Evolutionary conservation across 768 basidiomycete species (phyloP), one percentile per base, ranked within the genome.

Genomic region (Lactarius pseudohatsudake): DNA sequence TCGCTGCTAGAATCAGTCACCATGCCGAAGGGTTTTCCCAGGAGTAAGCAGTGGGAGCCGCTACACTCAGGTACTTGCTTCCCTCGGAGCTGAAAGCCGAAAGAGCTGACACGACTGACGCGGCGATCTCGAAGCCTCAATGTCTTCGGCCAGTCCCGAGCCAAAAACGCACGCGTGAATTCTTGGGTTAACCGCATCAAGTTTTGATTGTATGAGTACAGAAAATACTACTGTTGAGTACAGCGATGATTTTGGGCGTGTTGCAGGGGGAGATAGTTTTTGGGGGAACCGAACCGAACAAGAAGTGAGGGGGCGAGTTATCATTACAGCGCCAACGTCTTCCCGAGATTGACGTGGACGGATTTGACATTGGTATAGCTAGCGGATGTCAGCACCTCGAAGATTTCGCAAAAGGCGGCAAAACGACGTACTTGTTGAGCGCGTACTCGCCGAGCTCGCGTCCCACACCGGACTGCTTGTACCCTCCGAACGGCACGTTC

Each of bases 381-480:
- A 28, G 22, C 32, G 32, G 32, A 16, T 9, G 34, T 43, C 16
- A 61, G 34, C 28, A 26, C n/a, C 38, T 26, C n/a, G 2, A 30
- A 20, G 13, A 30, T 34, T 20, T 32, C 30, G n/a, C 10, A 36
- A 36, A 36, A 36, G 10, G 10, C 34, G 34, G 34, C 9, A 9
- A 36, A 36, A 36, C 1, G 34, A 72, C 72, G 40, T 57, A 78
- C 76, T 73, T 73, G 38, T 67, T 69, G 54, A 78, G 59, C 30
- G 75, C 87, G 70, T 87, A 84, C 72, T 87, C 82, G 63, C 87
- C 85, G 57, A 84, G 74, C 73, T 89, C 88, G 67, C 86, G 80
- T n/a, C 87, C 88, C 59, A 87, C 81, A 54, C 87, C 89, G 20
- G 83, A 84, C 73, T 88, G 85, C 79, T 89, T 89, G 79, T 79